Evolutionary conservation across 768 basidiomycete species (phyloP).

Genomic region (Amylocystis lapponica): DNA sequence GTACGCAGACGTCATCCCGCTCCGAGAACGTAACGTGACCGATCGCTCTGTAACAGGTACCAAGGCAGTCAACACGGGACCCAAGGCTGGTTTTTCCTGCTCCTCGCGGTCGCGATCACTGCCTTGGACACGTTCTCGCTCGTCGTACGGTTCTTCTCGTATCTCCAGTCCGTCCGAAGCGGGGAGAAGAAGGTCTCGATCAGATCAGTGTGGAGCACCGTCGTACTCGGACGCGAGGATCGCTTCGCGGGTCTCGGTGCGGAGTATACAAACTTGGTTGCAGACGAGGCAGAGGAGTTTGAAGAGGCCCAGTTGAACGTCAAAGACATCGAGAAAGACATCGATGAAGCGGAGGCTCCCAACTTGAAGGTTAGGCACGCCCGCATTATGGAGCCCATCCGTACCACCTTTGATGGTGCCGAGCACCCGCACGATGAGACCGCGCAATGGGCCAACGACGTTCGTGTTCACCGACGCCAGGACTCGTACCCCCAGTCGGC

Average conservation of each 20-base stretch:
- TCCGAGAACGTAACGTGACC: not conserved
- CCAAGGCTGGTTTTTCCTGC: constrained; percentile 55
- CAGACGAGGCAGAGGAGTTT: constrained; percentile 50
- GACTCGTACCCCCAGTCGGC: constrained; percentile 40
- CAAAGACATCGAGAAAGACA: constrained; percentile 13
- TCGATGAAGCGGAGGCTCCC: not conserved
- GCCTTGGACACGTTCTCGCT: constrained; percentile 48
- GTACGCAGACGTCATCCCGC: constrained; percentile 36
- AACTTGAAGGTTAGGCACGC: constrained; percentile 13
- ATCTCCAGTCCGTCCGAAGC: constrained; percentile 29
- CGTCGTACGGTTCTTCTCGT: constrained; percentile 45
- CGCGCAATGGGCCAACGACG: constrained; percentile 50
- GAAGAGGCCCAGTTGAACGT: constrained; percentile 41
- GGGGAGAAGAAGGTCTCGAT: constrained; percentile 40
- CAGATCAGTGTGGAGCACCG: constrained; percentile 49
- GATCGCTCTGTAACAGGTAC: constrained; percentile 45
- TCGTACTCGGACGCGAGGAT: constrained; percentile 45
- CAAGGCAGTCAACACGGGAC: constrained; percentile 53
- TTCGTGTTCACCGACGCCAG: constrained; percentile 28
- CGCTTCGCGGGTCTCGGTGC: constrained; percentile 17
- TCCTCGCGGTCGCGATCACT: constrained; percentile 41
- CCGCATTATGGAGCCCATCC: constrained; percentile 19
- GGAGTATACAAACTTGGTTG: constrained; percentile 57
- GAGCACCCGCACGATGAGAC: constrained; percentile 34
- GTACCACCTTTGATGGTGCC: constrained; percentile 14